Conservation (phyloP, 139 green algal genomes). For the Tetratostichococcus sp. region DNA sequence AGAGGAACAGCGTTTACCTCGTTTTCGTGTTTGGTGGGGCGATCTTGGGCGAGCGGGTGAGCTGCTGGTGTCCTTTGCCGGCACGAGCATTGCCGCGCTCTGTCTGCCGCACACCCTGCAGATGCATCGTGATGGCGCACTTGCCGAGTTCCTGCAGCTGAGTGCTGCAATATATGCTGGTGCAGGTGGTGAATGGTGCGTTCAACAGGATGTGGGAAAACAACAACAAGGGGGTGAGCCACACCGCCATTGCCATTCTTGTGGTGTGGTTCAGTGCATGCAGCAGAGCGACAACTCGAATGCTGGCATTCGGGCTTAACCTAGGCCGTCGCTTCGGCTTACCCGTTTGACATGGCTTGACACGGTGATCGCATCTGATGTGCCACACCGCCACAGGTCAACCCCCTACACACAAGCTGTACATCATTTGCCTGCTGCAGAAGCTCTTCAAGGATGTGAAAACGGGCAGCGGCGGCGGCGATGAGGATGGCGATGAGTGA, state of each 20-base stretch:
- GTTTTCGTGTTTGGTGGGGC: slow-evolving; percentile 25
- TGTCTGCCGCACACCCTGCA: background rate
- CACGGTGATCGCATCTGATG: too few relatives aligned
- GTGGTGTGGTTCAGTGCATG: too few relatives aligned
- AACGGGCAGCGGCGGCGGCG: background rate
- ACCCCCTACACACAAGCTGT: background rate
- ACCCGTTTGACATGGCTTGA: too few relatives aligned
- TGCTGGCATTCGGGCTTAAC: too few relatives aligned
- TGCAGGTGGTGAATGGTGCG: slow-evolving; percentile 17
- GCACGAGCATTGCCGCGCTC: too few relatives aligned
- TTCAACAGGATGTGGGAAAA: slow-evolving; percentile 23
- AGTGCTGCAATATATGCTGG: too few relatives aligned
- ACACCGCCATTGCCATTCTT: background rate
- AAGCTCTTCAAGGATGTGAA: slow-evolving; percentile 28
- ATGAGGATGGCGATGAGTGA: slow-evolving; percentile 9
- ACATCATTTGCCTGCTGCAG: slow-evolving; percentile 8
- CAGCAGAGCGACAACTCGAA: background rate
- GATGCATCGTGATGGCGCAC: background rate
- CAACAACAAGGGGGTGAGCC: slow-evolving; percentile 26
- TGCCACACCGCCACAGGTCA: too few relatives aligned
- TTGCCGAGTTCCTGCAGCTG: too few relatives aligned
- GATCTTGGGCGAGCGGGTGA: slow-evolving; percentile 23
- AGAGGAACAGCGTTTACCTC: slow-evolving; percentile 26
- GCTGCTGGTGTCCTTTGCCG: too few relatives aligned
- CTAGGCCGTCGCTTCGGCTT: too few relatives aligned